These are phyloP conservation scores for Mortierella claussenii DNA, from an alignment of 192 early-diverging fungal species.

Conservation along the genomic window DNA sequence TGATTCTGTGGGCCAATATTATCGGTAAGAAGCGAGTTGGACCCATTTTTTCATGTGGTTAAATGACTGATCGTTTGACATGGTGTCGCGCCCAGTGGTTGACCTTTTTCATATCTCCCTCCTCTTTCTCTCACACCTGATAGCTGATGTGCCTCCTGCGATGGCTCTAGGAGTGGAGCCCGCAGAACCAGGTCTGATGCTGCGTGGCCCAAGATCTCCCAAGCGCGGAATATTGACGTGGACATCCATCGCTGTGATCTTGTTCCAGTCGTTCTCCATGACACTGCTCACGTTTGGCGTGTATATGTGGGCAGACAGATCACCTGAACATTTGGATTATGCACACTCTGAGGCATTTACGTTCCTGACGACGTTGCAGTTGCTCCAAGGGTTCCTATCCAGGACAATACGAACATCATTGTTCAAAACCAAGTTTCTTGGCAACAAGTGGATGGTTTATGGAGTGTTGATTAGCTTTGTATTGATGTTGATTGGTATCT, in stretches of 20 bases:
- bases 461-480: conserved; percentile 78
- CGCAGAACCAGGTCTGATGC: conserved; percentile 87
- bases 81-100: no score
- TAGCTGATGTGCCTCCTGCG: conserved; percentile 95
- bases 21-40: conserved; percentile 69
- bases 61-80: no score
- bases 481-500: conserved; percentile 81
- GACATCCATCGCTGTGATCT: conserved; percentile 69
- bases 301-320: conserved; percentile 64
- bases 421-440: conserved; percentile 77
- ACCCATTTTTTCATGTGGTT: no score
- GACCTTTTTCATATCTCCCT: no score
- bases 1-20: conserved; percentile 98
- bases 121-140: conserved; percentile 1
- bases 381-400: conserved; percentile 89
- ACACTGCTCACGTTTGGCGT: conserved; percentile 69
- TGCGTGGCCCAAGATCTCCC: conserved; percentile 81
- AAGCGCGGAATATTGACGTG: conserved; percentile 77
- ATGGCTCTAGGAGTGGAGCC: conserved; percentile 94
- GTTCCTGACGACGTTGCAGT: conserved; percentile 86
- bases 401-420: conserved; percentile 76
- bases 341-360: conserved; percentile 77
- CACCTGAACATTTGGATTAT: conserved; percentile 29
- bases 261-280: conserved; percentile 80
- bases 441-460: conserved; percentile 85